phyloP scores from a whole-genome alignment of 1,284 basidiomycete species.

The Leccinum subrobustum region DNA sequence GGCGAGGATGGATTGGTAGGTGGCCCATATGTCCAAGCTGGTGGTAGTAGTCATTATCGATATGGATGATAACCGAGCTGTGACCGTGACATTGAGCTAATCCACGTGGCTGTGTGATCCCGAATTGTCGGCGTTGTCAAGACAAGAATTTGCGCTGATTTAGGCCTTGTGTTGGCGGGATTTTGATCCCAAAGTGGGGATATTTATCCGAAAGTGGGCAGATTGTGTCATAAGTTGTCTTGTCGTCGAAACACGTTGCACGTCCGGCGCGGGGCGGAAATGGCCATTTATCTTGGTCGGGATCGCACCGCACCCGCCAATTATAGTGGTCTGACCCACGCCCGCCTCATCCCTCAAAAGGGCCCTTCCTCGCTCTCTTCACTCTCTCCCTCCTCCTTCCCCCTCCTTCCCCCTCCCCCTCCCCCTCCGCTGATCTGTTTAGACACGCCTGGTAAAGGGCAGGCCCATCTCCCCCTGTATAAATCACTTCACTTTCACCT shows the following conservation, averaged over 20 bases:
- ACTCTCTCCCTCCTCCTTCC: conserved; percentile 4
- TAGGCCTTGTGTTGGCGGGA: conserved; percentile 5
- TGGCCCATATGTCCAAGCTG: conserved; percentile 53
- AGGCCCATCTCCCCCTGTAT: conserved; percentile 28
- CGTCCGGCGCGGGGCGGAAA: conserved; percentile 47
- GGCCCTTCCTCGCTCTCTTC: conserved; percentile 25
- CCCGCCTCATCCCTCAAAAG: conserved; percentile 39
- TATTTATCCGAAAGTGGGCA: conserved; percentile 20
- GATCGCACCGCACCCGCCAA: conserved; percentile 44
- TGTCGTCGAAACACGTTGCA: conserved; percentile 59
- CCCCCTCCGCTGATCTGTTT: conserved; percentile 13
- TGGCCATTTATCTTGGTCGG: conserved; percentile 43
- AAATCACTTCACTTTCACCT: conserved; percentile 19
- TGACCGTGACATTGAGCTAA: conserved; percentile 1
- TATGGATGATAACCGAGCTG: neutral
- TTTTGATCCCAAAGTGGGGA: conserved; percentile 14
- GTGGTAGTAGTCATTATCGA: conserved; percentile 9
- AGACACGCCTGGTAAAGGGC: conserved; percentile 35
- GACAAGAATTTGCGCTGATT: conserved; percentile 28
- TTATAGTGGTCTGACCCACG: conserved; percentile 41
- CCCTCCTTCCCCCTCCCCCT: conserved; percentile 17
- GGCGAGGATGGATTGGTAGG: conserved; percentile 54
- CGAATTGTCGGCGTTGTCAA: conserved; percentile 26
- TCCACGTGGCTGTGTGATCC: conserved; percentile 15
- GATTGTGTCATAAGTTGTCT: conserved; percentile 28